Evolutionary conservation across 164 flowering plant species (phyloP).

Genomic region (Paratinospora sagittata): DNA sequence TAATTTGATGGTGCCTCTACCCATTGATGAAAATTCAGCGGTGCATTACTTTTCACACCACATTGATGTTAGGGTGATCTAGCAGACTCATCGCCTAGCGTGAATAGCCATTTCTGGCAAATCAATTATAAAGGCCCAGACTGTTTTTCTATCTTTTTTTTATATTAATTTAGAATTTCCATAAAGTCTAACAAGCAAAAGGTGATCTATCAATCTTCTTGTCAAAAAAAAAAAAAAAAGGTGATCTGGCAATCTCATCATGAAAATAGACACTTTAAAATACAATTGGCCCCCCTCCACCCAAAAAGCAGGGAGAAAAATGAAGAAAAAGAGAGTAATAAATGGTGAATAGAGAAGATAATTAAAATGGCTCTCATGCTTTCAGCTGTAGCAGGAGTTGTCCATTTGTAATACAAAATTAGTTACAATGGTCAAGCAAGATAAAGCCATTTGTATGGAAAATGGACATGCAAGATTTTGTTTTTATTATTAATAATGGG

Average conservation of each 20-base stretch:
- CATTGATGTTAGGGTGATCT: background rate
- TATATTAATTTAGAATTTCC: background rate
- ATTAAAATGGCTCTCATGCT: too few relatives aligned
- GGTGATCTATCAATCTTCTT: background rate
- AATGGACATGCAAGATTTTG: too few relatives aligned
- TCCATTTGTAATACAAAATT: too few relatives aligned
- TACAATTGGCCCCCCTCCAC: background rate
- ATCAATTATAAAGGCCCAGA: background rate
- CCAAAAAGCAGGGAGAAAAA: background rate
- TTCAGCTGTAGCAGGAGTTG: too few relatives aligned
- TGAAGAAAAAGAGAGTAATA: too few relatives aligned
- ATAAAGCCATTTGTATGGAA: too few relatives aligned
- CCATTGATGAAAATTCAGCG: background rate
- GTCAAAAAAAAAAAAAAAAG: too few relatives aligned
- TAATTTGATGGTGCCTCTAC: background rate
- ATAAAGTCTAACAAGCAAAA: background rate
- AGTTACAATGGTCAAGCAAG: too few relatives aligned
- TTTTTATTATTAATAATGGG: too few relatives aligned
- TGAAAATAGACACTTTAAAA: background rate
- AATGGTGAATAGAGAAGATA: too few relatives aligned
- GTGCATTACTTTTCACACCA: background rate
- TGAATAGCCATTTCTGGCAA: background rate
- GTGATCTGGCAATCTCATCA: background rate
- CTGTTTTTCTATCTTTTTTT: background rate
- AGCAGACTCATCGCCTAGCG: background rate